These are phyloP conservation scores for Malus hybrid DNA, from an alignment of 331 rosid genomes.

Conservation along the genomic window DNA sequence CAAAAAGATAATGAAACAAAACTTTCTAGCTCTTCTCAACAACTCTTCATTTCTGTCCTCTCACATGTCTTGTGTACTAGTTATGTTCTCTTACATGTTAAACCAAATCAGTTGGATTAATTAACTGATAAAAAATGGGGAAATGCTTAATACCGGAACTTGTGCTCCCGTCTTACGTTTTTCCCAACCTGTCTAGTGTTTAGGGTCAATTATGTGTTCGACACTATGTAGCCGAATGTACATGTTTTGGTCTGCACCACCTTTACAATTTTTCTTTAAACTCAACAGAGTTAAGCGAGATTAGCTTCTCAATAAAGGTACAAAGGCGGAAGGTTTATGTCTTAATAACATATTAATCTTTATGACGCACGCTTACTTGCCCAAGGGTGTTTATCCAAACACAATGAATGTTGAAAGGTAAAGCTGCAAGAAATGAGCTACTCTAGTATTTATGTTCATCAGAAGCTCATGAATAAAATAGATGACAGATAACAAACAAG, in stretches of 20 bases:
- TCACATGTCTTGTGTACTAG: conserved; percentile 28
- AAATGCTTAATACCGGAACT: too few species aligned
- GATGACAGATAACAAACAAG: neutral
- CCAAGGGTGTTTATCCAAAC: neutral
- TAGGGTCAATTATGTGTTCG: neutral
- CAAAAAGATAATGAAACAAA: conserved; percentile 11
- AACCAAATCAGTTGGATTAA: neutral
- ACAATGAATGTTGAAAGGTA: neutral
- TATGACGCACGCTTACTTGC: neutral
- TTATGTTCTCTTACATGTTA: neutral
- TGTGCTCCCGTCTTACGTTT: neutral
- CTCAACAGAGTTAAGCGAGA: neutral
- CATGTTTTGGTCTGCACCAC: too few species aligned
- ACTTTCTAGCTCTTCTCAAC: conserved; percentile 41
- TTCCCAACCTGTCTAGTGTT: too few species aligned
- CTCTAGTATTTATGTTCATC: neutral
- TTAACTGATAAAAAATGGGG: neutral
- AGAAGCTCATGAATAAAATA: neutral
- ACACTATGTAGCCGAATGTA: too few species aligned
- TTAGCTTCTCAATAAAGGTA: too few species aligned
- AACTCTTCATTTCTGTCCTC: conserved; percentile 32
- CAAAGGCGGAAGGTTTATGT: too few species aligned
- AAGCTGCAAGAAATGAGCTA: neutral
- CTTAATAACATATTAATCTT: too few species aligned
- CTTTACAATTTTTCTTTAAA: too few species aligned